Evolutionary conservation across 2,329 filamentous ascomycete species (phyloP).

Genomic region (Chrysoporthe cubensis): DNA sequence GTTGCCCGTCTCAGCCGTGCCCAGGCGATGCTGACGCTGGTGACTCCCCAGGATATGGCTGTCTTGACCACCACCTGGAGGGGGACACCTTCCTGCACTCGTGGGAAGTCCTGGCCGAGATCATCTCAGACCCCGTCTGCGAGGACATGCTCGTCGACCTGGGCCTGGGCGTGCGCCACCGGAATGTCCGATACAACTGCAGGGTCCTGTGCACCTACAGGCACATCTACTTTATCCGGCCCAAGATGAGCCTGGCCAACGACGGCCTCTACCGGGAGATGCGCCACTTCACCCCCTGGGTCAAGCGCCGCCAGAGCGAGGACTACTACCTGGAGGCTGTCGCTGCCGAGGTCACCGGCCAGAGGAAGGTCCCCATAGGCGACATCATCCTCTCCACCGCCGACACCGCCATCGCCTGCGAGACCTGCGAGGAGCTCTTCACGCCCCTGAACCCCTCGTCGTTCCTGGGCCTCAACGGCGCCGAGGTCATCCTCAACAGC

Average conservation of each 20-base stretch:
- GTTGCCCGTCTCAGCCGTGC: no score
- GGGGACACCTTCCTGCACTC: slow-evolving; percentile 31
- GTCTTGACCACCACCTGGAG: slow-evolving; percentile 40
- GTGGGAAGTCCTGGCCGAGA: slow-evolving; percentile 32
- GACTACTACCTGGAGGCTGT: slow-evolving; percentile 42
- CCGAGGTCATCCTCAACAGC: slow-evolving; percentile 37
- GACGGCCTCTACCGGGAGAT: slow-evolving; percentile 46
- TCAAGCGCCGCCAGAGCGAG: slow-evolving; percentile 40
- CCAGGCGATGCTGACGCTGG: neutral
- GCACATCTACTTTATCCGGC: slow-evolving; percentile 34
- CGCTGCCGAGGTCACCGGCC: slow-evolving; percentile 38
- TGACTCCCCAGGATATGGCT: slow-evolving; percentile 35
- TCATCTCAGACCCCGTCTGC: slow-evolving; percentile 31
- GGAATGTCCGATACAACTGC: slow-evolving; percentile 44
- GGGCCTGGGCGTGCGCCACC: slow-evolving; percentile 35
- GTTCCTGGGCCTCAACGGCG: slow-evolving; percentile 29
- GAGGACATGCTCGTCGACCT: slow-evolving; percentile 33
- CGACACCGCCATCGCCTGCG: slow-evolving; percentile 45
- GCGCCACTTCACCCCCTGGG: slow-evolving; percentile 48
- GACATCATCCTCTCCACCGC: slow-evolving; percentile 44
- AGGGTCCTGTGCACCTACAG: slow-evolving; percentile 40
- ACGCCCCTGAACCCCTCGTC: slow-evolving; percentile 35
- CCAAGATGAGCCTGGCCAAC: slow-evolving; percentile 40
- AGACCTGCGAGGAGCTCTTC: slow-evolving; percentile 47
- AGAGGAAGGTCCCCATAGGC: slow-evolving; percentile 44